Base-by-base conservation (phyloP, 2,329 filamentous ascomycete species). In the Trichoderma breve region DNA sequence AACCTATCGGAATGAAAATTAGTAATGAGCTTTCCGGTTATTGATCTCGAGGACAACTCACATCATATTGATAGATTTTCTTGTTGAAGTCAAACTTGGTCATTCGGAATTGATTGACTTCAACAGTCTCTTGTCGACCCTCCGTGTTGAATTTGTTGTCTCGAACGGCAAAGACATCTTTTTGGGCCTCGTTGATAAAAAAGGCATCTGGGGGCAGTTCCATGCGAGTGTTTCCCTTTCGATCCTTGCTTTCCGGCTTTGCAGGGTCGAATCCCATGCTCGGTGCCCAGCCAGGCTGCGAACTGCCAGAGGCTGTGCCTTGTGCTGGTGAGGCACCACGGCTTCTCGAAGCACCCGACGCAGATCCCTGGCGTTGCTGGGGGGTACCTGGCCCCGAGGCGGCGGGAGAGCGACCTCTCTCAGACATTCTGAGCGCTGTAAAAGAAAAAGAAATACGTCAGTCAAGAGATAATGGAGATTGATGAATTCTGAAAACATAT, bases 61-160 rank as follows among this genome's bases (percentile, higher is more conserved):
- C 93, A 83, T 97, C 94, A 76, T 95, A 98, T 78, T 98, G 95
- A 74, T 90, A 90, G 26, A 98, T 88, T 0, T 88, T 87, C 14
- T 84, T 86, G 2, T 80, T 85, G 0, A 90, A 90, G 70, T 83
- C 78, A 51, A 90, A 89, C 11, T 84, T 81, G 0, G 80, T 81
- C 70, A 98, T 90, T 0, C 90, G 86, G 81, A 91, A 97, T 12
- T 93, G 90, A 79, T 98, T 98, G 47, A 97, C 82, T 0, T 85
- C 80, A 1, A 93, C 76, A 0, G 81, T 77, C 24, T 90, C 85
- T 0, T 83, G 78, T 73, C 86, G 88, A 2, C 90, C 91, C 8
- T 84, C 83, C 0, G 81, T 86, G 73, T 90, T 92, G 79, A 87
- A 89, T 15, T 78, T 79, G 24, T 78, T 80, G 0, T 76, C 78